Evolutionary conservation across 768 basidiomycete species (phyloP), one percentile per base, ranked within the genome.

Genomic region (Lactarius quietus): DNA sequence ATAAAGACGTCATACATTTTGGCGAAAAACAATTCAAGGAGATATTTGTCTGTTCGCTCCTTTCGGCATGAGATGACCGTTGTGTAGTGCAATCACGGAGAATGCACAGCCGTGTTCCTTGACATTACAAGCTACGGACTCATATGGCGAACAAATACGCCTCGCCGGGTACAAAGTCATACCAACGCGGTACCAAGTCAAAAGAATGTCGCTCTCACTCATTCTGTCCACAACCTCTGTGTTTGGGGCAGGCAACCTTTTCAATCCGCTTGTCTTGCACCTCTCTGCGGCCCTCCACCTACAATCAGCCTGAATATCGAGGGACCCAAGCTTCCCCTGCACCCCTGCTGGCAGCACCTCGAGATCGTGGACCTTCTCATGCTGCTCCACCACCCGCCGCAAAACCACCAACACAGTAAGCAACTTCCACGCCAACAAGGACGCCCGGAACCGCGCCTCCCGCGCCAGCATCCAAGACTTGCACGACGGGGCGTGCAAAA

Each of bases 261-360:
- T 20, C 79, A 83, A 5, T 82, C 86, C 41, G 75, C 83, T 63
- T 82, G 84, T 23, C 82, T 84, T 61, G 81, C 89, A 59, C 76
- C 78, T 58, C 76, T n/a, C n/a, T n/a, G n/a, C 78, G 14, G n/a
- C 14, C 85, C 86, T 4, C 73, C 91, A 1, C 89, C 90, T n/a
- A 91, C 93, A 2, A 89, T 95, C 69, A 88, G 89, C 38, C 82
- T 95, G 63, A 92, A 86, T 74, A 95, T 95, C 70, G 92, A 91
- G 1, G 85, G 87, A 14, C 74, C 87, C 18, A 88, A 85, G 69
- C 79, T 82, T 23, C 69, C 79, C 77, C 36, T 70, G 72, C 77
- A 38, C 71, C 78, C 1, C 70, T 78, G 1, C 70, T 76, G 0
- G 70, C 79, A 18, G 69, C 77, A 12, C 72, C 75, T 12, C 73